These are phyloP conservation scores for Brasenia schreberi DNA, from an alignment of 164 flowering plant genomes.

Conservation along the genomic window DNA sequence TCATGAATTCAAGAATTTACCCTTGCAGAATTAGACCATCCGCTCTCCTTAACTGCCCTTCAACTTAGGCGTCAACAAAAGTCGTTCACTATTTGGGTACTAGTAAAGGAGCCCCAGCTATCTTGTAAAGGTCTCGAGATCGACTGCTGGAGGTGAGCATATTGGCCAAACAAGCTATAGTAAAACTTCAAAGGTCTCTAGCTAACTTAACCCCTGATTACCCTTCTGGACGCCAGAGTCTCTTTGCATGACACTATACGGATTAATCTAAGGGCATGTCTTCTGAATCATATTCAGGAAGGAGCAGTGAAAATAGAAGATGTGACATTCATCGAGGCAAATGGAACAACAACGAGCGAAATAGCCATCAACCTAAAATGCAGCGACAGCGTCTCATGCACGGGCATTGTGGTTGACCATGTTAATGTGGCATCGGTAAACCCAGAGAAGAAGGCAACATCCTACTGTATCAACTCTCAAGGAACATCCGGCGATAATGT, in stretches of 20 bases:
- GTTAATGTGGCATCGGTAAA: background rate
- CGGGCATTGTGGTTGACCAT: background rate
- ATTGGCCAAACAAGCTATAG: too few relatives aligned
- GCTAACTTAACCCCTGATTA: too few relatives aligned
- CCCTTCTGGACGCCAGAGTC: background rate
- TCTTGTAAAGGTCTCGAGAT: too few relatives aligned
- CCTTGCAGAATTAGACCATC: too few relatives aligned
- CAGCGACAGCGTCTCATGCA: constrained; percentile 4
- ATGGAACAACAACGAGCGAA: constrained; percentile 1
- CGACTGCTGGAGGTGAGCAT: too few relatives aligned
- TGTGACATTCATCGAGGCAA: background rate
- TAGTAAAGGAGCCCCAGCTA: too few relatives aligned
- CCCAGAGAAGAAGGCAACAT: background rate
- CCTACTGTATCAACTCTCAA: background rate
- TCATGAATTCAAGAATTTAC: too few relatives aligned
- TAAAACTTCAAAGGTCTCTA: too few relatives aligned
- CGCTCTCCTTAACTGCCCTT: too few relatives aligned
- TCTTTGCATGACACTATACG: background rate
- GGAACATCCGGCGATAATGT: background rate
- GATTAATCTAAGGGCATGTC: background rate
- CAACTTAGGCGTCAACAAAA: too few relatives aligned
- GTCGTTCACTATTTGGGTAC: too few relatives aligned
- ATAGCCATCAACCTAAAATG: constrained; percentile 3
- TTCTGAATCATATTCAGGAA: background rate
- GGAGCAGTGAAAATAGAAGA: background rate